These are phyloP conservation scores for Pseudonitzschia multiseries DNA, from an alignment of 108 stramenopile genomes.

Conservation along the genomic window DNA sequence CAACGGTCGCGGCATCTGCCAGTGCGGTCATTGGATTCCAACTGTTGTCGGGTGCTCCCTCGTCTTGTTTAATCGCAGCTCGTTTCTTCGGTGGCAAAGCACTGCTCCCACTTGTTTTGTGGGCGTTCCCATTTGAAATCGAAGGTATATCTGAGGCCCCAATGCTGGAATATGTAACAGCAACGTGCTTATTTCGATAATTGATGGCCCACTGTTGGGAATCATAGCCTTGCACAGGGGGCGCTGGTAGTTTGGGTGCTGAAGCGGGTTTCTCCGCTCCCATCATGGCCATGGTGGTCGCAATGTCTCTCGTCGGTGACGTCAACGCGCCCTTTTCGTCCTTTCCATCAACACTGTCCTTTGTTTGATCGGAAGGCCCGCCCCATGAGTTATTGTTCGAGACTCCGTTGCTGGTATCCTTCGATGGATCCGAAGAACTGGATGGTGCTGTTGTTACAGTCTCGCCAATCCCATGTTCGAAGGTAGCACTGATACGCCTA, in stretches of 20 bases:
- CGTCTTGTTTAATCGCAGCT: slow-evolving; percentile 16
- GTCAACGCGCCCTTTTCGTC: neutral
- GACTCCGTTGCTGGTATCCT: neutral
- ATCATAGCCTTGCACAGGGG: slow-evolving; percentile 6
- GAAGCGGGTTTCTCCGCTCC: neutral
- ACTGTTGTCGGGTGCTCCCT: neutral
- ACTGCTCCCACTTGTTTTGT: neutral
- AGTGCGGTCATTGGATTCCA: slow-evolving; percentile 25
- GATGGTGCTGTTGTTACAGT: neutral
- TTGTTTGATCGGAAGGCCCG: neutral
- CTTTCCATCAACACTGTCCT: neutral
- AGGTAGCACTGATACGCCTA: slow-evolving; percentile 24
- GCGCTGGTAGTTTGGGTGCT: neutral
- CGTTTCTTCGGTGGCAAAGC: slow-evolving; percentile 39
- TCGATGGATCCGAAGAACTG: neutral
- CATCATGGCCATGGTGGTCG: neutral
- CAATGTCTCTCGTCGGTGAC: neutral
- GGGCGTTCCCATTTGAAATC: neutral
- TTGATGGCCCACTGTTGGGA: slow-evolving; percentile 28
- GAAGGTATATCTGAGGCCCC: neutral
- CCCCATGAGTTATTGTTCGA: neutral
- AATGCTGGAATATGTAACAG: slow-evolving; percentile 24
- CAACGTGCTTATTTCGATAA: slow-evolving; percentile 33
- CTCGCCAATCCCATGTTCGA: neutral
- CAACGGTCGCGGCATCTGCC: slow-evolving; percentile 28